These are phyloP conservation scores for Lentinula edodes DNA, from an alignment of 768 basidiomycete species.

Conservation along the genomic window DNA sequence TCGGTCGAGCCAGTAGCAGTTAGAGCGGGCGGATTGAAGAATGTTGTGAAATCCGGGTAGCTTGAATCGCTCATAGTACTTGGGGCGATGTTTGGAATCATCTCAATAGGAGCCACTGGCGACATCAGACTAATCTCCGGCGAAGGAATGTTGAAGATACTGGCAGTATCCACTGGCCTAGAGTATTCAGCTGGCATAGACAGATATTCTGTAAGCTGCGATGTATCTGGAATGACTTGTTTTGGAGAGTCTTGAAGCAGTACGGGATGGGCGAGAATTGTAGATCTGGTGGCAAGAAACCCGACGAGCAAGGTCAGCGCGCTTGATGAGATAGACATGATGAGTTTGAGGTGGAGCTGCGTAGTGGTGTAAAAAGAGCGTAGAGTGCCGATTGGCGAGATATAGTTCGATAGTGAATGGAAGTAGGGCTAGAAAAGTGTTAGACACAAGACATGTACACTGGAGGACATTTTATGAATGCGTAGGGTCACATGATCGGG, in stretches of 20 bases:
- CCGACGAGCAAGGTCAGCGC: not conserved
- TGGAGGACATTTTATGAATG: not conserved
- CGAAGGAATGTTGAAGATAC: not conserved
- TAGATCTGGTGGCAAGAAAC: not conserved
- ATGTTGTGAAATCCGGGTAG: not conserved
- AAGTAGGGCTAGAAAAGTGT: not conserved
- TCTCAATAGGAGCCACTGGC: not conserved
- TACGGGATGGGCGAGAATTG: constrained; percentile 1
- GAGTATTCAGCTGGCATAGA: not conserved
- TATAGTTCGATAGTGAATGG: not conserved
- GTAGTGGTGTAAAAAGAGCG: not conserved
- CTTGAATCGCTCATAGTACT: not conserved
- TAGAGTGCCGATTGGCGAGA: not conserved
- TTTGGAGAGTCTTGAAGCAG: not conserved
- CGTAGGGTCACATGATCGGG: too few relatives aligned
- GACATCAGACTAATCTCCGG: not conserved
- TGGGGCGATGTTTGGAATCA: not conserved
- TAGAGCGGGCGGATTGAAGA: not conserved
- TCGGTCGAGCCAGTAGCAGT: not conserved
- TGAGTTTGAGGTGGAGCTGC: not conserved
- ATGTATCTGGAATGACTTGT: not conserved
- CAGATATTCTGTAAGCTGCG: not conserved
- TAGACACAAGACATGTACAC: not conserved
- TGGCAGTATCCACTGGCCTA: not conserved
- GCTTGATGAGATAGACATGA: too few relatives aligned